These are phyloP conservation scores for Carex arenaria DNA, from an alignment of 202 grass and related monocot species.

Conservation along the genomic window DNA sequence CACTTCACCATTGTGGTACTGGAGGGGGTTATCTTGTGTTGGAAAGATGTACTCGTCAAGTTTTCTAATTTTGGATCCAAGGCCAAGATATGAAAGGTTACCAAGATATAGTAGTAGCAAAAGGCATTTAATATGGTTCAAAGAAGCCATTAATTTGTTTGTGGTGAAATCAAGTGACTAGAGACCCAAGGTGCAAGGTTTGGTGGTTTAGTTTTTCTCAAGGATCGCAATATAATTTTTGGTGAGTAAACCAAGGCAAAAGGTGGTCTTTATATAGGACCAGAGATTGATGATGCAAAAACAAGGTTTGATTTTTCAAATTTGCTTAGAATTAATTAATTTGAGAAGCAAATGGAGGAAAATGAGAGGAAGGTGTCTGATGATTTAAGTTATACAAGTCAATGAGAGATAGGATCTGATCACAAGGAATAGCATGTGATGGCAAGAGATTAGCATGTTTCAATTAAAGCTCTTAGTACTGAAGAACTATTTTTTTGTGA, in stretches of 20 bases:
- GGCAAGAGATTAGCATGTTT: not conserved
- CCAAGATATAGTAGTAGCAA: constrained; percentile 21
- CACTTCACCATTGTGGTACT: constrained; percentile 60
- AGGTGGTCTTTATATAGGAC: constrained; percentile 13
- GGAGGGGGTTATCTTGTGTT: constrained; percentile 44
- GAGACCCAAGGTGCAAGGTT: not conserved
- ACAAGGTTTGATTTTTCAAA: not conserved
- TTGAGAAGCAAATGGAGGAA: not conserved
- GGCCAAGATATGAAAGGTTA: not conserved
- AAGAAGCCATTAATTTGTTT: constrained; percentile 32
- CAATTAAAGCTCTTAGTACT: constrained; percentile 3
- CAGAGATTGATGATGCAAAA: not conserved
- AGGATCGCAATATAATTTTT: not conserved
- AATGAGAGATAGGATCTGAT: constrained; percentile 13
- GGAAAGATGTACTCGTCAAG: constrained; percentile 23
- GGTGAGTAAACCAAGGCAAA: not conserved
- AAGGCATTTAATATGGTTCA: not conserved
- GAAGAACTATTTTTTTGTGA: not conserved
- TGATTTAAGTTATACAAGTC: constrained; percentile 6
- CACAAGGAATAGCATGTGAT: constrained; percentile 8
- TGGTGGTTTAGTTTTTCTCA: not conserved
- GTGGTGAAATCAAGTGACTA: not conserved
- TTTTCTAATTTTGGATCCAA: not conserved
- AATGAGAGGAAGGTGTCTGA: not conserved
- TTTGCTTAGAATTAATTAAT: not conserved